phyloP scores from a whole-genome alignment of 2,329 filamentous ascomycete genomes.

The Hypomyces perniciosus region DNA sequence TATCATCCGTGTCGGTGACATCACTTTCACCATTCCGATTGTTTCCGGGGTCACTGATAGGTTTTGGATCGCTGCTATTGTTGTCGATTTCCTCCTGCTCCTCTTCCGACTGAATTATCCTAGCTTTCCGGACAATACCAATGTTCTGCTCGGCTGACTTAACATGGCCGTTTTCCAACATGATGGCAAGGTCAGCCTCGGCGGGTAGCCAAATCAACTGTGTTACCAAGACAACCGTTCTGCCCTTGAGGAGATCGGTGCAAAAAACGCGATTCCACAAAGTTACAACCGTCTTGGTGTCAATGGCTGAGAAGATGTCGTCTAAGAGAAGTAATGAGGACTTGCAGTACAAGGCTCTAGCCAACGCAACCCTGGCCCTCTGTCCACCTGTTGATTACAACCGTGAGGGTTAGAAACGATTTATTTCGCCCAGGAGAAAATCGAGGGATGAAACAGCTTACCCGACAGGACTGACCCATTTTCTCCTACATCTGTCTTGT shows the following conservation, averaged over 20 bases:
- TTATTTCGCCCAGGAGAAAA: no score
- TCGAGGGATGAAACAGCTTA: no score
- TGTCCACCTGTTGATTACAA: constrained; percentile 32
- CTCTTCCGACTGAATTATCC: not conserved
- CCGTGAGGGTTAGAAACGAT: no score
- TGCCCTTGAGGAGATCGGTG: constrained; percentile 39
- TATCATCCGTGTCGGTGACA: no score
- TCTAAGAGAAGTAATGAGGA: constrained; percentile 43
- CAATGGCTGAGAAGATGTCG: constrained; percentile 47
- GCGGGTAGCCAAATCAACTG: constrained; percentile 39
- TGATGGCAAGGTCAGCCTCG: constrained; percentile 35
- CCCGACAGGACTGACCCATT: constrained; percentile 39
- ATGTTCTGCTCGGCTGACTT: constrained; percentile 31
- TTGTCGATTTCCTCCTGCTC: not conserved
- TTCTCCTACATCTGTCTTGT: constrained; percentile 41
- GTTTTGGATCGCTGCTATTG: not conserved
- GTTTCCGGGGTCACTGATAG: no score
- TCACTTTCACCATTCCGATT: no score
- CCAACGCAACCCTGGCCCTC: constrained; percentile 43
- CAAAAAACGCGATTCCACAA: constrained; percentile 47
- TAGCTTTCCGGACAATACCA: constrained; percentile 28
- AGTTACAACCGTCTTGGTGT: constrained; percentile 41
- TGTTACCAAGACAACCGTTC: constrained; percentile 46
- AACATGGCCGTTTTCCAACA: constrained; percentile 32
- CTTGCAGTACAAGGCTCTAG: constrained; percentile 44